phyloP scores from a whole-genome alignment of 2,329 filamentous ascomycete species.

The Tricladium varicosporioides region DNA sequence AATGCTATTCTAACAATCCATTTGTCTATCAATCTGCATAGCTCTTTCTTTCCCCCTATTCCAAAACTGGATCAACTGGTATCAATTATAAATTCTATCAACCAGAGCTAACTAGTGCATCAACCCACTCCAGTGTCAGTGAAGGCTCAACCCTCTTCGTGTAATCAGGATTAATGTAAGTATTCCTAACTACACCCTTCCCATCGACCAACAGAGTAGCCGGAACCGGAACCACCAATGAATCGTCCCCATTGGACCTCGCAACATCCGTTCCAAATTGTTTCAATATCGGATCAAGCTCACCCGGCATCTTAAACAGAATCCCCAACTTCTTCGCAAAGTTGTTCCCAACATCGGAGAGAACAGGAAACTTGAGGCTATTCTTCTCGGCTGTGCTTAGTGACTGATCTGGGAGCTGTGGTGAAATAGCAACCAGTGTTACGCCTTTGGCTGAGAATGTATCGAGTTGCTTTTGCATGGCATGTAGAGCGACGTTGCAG shows the following conservation, averaged over 20 bases:
- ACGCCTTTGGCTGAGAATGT: constrained; percentile 39
- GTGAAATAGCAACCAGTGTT: constrained; percentile 42
- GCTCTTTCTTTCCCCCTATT: no score
- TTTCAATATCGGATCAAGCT: constrained; percentile 30
- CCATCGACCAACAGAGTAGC: constrained; percentile 39
- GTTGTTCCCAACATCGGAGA: constrained; percentile 39
- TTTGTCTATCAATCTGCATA: no score
- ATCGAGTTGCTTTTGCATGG: constrained; percentile 37
- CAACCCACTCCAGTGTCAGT: constrained; percentile 36
- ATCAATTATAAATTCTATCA: background rate
- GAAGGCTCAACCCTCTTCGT: constrained; percentile 38
- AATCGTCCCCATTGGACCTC: constrained; percentile 38
- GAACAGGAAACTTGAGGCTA: constrained; percentile 39
- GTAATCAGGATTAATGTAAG: constrained; percentile 39
- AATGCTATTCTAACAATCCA: no score
- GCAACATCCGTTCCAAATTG: constrained; percentile 34
- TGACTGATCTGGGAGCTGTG: constrained; percentile 40
- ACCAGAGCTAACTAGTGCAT: constrained; percentile 19
- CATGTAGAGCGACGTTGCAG: constrained; percentile 41
- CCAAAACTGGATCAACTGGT: no score
- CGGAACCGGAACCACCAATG: constrained; percentile 39
- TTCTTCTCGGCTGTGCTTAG: constrained; percentile 41
- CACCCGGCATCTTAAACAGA: constrained; percentile 34
- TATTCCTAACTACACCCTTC: constrained; percentile 37
- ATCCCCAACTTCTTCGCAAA: constrained; percentile 39